These are phyloP conservation scores for Colletotrichum sp. DNA, from an alignment of 2,329 filamentous ascomycete species.

Conservation along the genomic window DNA sequence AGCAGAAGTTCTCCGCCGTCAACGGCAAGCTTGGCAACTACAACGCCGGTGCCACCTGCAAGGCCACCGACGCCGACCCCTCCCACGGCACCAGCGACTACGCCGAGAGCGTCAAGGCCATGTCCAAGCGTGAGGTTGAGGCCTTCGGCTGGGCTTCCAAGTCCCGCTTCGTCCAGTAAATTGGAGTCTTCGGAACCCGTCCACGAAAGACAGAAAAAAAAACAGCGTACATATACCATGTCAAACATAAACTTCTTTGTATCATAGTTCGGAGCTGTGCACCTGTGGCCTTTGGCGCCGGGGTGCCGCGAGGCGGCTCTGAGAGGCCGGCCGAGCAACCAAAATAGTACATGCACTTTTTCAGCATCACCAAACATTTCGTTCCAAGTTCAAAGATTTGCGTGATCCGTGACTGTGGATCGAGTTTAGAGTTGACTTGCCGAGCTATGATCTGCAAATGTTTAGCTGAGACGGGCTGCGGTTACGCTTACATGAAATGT, in stretches of 20 bases:
- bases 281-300: neutral
- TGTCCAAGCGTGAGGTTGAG: constrained; percentile 21
- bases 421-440: neutral
- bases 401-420: neutral
- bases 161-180: constrained; percentile 10
- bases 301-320: neutral
- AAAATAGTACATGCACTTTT: neutral
- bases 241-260: neutral
- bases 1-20: constrained; percentile 41
- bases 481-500: neutral
- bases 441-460: neutral
- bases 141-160: constrained; percentile 15
- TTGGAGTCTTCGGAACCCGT: neutral
- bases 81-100: constrained; percentile 44
- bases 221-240: neutral
- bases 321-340: neutral
- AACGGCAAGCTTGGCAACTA: constrained; percentile 37
- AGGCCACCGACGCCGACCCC: constrained; percentile 44
- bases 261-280: neutral
- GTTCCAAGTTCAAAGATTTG: neutral
- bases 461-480: neutral
- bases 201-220: neutral
- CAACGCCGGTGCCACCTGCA: constrained; percentile 31
- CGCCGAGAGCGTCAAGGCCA: constrained; percentile 35
- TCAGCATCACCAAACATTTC: neutral